These are phyloP conservation scores for Persicaria maculosa DNA, from an alignment of 148 eudicot species.

Conservation along the genomic window DNA sequence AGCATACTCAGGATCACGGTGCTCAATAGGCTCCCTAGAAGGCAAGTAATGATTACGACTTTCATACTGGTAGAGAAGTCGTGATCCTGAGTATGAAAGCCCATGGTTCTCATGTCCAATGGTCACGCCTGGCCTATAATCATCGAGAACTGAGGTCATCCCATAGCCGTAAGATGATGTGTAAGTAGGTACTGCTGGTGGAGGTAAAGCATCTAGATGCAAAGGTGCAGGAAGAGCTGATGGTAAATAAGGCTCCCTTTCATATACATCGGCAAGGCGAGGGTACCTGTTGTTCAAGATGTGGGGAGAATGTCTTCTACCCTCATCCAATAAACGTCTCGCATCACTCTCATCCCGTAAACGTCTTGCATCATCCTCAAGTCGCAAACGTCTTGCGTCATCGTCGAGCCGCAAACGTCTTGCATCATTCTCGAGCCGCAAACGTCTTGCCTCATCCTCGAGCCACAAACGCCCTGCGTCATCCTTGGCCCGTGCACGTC, in stretches of 20 bases:
- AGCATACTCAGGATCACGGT: conserved; percentile 5
- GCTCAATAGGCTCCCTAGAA: background rate
- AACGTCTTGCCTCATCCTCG: background rate
- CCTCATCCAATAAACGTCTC: background rate
- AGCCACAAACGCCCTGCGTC: background rate
- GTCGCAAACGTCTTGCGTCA: background rate
- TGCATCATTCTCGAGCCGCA: background rate
- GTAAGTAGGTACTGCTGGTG: background rate
- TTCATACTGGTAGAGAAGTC: background rate
- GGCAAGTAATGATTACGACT: background rate
- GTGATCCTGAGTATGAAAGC: background rate
- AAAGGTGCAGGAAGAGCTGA: conserved; percentile 23
- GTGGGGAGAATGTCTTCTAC: conserved; percentile 7
- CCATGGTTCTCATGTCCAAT: background rate
- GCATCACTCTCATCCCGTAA: background rate
- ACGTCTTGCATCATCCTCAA: conserved; percentile 1
- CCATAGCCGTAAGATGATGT: conserved; percentile 27
- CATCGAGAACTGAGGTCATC: conserved; percentile 14
- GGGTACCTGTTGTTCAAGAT: background rate
- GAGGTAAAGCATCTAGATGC: conserved; percentile 12
- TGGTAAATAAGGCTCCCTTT: conserved; percentile 30
- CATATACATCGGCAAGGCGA: conserved; percentile 22
- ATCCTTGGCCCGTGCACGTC: background rate
- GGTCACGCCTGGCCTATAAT: background rate
- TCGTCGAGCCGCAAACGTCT: background rate